These are phyloP conservation scores for Raddia guianensis DNA, from an alignment of 176 grass and related monocot species.

Conservation along the genomic window DNA sequence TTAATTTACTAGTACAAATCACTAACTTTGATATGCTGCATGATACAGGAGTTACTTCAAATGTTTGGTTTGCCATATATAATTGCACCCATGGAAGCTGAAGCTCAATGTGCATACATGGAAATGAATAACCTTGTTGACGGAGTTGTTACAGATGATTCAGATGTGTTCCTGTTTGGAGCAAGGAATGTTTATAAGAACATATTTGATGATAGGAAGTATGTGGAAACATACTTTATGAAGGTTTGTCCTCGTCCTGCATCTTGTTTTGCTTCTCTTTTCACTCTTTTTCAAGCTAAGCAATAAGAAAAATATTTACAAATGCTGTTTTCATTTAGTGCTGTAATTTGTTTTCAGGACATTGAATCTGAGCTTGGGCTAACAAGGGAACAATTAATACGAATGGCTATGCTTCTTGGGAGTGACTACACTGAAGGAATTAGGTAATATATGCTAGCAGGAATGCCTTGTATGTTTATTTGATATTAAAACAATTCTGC, in stretches of 20 bases:
- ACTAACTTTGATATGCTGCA: conserved; percentile 23
- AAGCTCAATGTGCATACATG: conserved; percentile 99
- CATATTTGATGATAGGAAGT: conserved; percentile 99
- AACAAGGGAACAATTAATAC: conserved; percentile 83
- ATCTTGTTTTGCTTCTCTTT: conserved; percentile 31
- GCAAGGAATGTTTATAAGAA: conserved; percentile 95
- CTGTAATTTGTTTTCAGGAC: conserved; percentile 71
- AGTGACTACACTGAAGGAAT: conserved; percentile 97
- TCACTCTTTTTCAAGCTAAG: conserved; percentile 20
- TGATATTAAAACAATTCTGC: conserved; percentile 8
- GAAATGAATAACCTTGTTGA: conserved; percentile 94
- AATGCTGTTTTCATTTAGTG: conserved; percentile 21
- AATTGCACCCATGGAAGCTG: conserved; percentile 93
- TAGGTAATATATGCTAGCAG: conserved; percentile 63
- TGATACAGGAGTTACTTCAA: conserved; percentile 92
- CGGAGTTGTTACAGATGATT: conserved; percentile 98
- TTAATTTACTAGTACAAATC: conserved; percentile 27
- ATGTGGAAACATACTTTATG: conserved; percentile 98
- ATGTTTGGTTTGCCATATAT: conserved; percentile 99
- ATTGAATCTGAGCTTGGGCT: conserved; percentile 92
- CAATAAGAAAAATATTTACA: neutral
- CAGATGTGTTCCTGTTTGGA: conserved; percentile 98
- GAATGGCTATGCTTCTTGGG: conserved; percentile 94
- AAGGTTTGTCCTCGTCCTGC: conserved; percentile 60
- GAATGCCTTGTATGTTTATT: conserved; percentile 25